Evolutionary conservation across 2,329 filamentous ascomycete genomes (phyloP), one percentile per base, ranked within the genome.

Genomic region (Aaosphaeria arxii): DNA sequence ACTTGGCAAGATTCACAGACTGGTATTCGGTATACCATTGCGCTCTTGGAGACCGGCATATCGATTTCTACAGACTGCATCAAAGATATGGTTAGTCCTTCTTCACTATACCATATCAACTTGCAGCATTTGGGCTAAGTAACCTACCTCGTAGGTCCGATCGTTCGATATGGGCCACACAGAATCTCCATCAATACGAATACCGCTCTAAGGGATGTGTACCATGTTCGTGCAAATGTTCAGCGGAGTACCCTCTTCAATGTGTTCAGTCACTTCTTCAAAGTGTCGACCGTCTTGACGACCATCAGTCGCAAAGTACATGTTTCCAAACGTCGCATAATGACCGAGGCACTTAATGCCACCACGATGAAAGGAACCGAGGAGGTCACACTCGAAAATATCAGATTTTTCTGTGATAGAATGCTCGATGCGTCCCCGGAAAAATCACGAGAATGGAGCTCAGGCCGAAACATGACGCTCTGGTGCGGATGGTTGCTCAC

Each of bases 271-370:
- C 39, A 41, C 24, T 11, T 41, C 39, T 41, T 54, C 38, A 41
- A 45, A 40, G 57, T 65, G 42, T 57, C 59, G 50, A 71, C 61
- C 45, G 71, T 66, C 0, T 63, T 70, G 46, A 64, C 56, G 13
- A 50, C 58, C 6, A 69, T 66, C 11, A 67, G 73, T 48, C 66
- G 66, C 42, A 50, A 49, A 24, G 55, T 62, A 6, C 72, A 74
- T 55, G 66, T 63, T 6, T 57, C 67, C n/a, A 71, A 72, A 47
- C 55, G 71, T 1, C 49, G 70, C 28, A 66, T 74, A 7, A 53
- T 74, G 17, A 56, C 53, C 42, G 71, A 72, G 45, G 72, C 67
- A 24, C 72, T 72, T 52, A 71, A 64, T 1, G 64, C 71, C 31
- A 48, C 55, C 3, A 68, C 69, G 1, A 59, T 75, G n/a, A 65